Evolutionary conservation across 2,329 filamentous ascomycete genomes (phyloP).

Genomic region (Colletotrichum eleusines): DNA sequence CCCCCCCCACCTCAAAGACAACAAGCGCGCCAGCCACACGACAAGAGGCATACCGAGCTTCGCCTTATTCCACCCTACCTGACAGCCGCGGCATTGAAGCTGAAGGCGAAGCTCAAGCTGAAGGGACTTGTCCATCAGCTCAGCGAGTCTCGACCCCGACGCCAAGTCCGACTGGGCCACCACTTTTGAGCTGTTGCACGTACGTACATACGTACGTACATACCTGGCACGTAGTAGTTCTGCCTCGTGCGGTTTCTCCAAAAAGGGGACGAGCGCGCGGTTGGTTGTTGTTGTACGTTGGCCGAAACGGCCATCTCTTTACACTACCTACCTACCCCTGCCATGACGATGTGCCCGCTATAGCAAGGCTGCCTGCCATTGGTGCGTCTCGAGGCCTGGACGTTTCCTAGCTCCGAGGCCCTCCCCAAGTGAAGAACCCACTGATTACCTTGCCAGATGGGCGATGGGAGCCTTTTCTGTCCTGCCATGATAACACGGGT

Average conservation of each 20-base stretch:
- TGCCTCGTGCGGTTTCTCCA: constrained; percentile 37
- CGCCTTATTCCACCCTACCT: constrained; percentile 17
- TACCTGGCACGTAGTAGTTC: too few relatives aligned
- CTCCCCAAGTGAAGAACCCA: constrained; percentile 26
- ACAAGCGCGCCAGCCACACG: neutral
- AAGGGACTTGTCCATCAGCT: neutral
- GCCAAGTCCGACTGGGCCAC: neutral
- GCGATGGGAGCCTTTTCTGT: constrained; percentile 6
- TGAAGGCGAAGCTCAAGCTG: too few relatives aligned
- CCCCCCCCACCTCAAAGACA: too few relatives aligned
- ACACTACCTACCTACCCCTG: too few relatives aligned
- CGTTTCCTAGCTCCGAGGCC: constrained; percentile 10
- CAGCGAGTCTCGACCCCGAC: constrained; percentile 12
- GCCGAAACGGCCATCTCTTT: constrained; percentile 21
- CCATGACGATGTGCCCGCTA: constrained; percentile 19
- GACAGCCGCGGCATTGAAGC: constrained; percentile 4
- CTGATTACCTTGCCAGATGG: neutral
- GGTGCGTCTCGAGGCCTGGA: constrained; percentile 26
- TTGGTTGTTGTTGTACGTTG: too few relatives aligned
- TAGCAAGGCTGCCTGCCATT: constrained; percentile 33
- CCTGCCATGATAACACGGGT: too few relatives aligned
- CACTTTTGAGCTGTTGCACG: too few relatives aligned
- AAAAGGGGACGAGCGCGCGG: constrained; percentile 26
- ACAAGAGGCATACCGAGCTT: neutral
- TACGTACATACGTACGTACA: too few relatives aligned